A percentile compares a stretch with the other conserved stretches of the same genome.
These are phyloP conservation scores for Colletotrichum tamarilloi DNA, from an alignment of 2,329 filamentous ascomycete species.

Conservation along the genomic window DNA sequence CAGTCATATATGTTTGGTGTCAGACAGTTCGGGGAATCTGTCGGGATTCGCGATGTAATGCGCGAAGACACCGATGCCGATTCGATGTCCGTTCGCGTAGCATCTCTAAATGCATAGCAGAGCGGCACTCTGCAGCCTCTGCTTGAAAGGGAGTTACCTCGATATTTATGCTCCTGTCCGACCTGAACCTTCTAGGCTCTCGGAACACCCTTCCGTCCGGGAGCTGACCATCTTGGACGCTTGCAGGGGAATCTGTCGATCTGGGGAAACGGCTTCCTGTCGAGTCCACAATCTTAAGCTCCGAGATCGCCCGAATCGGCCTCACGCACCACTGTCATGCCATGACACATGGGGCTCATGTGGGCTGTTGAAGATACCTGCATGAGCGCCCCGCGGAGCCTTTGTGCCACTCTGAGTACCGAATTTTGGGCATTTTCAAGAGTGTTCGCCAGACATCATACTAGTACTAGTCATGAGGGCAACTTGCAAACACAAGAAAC, in stretches of 20 bases:
- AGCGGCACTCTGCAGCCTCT: neutral
- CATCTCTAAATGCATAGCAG: slow-evolving; percentile 39
- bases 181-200: neutral
- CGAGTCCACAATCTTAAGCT: neutral
- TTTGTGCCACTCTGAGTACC: neutral
- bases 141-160: neutral
- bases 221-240: neutral
- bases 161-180: slow-evolving; percentile 8
- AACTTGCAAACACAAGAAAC: too few relatives aligned
- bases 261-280: neutral
- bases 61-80: slow-evolving; percentile 22
- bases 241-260: slow-evolving; percentile 19
- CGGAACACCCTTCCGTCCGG: neutral
- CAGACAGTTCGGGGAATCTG: neutral
- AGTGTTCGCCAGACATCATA: too few relatives aligned
- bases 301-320: neutral
- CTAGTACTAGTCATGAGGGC: too few relatives aligned
- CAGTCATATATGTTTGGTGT: neutral
- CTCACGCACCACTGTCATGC: neutral
- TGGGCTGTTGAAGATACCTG: neutral
- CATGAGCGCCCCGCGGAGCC: neutral
- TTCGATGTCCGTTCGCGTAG: slow-evolving; percentile 40
- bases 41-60: neutral
- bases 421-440: neutral
- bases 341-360: neutral